Percentiles rank a stretch among this genome's conserved stretches.
Conservation (phyloP, 2,329 filamentous ascomycete species). For the Aspergillus thermomutatus region DNA sequence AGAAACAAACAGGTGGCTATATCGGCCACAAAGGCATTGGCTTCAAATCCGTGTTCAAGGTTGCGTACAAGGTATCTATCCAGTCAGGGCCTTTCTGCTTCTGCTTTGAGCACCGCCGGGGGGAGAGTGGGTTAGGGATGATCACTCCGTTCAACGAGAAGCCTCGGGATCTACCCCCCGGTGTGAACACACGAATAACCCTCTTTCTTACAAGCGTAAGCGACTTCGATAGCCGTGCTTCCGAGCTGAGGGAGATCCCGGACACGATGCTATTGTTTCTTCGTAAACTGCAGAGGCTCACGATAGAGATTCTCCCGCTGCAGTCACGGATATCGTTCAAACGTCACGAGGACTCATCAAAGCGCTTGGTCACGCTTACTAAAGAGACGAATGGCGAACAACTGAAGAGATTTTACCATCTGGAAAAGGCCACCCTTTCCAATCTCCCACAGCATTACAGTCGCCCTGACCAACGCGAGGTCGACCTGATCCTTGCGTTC, state of each 20-base stretch:
- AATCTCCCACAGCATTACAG: not conserved
- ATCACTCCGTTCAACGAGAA: not conserved
- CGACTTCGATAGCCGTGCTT: not conserved
- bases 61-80: constrained; percentile 3
- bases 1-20: constrained; percentile 20
- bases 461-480: not conserved
- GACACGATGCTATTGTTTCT: constrained; percentile 4
- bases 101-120: not conserved
- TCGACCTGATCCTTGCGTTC: constrained; percentile 2
- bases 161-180: not conserved
- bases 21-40: constrained; percentile 30
- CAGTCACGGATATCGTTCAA: not conserved
- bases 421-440: not conserved
- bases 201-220: not conserved
- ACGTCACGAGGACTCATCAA: not conserved
- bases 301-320: not conserved
- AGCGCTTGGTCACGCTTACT: no score
- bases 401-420: not conserved
- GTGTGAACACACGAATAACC: not conserved
- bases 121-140: constrained; percentile 1
- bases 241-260: constrained; percentile 2
- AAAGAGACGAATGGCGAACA: no score
- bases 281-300: not conserved
- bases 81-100: constrained; percentile 4
- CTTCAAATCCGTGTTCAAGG: constrained; percentile 29